Conservation (phyloP, 177 flowering plant genomes). For the Vitis hybrid region DNA sequence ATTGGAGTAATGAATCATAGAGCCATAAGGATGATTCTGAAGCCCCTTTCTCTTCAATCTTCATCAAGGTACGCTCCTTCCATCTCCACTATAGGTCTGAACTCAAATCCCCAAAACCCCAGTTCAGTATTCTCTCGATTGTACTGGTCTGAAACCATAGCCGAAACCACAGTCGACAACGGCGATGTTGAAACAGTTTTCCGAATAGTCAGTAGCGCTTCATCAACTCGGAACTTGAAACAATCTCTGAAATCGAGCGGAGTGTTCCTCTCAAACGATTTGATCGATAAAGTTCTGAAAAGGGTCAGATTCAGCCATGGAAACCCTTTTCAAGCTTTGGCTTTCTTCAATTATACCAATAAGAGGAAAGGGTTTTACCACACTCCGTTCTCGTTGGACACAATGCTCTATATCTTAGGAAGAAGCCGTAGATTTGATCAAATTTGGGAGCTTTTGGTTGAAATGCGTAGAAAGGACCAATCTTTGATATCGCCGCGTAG, state of each 20-base stretch:
- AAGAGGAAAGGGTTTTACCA: slow-evolving; percentile 63
- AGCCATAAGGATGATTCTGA: slow-evolving; percentile 13
- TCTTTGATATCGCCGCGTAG: slow-evolving; percentile 62
- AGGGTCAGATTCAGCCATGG: slow-evolving; percentile 81
- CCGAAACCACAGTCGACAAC: background rate
- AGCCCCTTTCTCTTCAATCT: background rate
- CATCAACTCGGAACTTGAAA: slow-evolving; percentile 36
- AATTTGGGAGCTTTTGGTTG: slow-evolving; percentile 67
- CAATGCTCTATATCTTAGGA: slow-evolving; percentile 86
- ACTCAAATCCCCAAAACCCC: slow-evolving; percentile 8
- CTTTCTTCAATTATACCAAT: slow-evolving; percentile 54
- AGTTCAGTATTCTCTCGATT: slow-evolving; percentile 10
- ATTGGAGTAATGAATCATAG: background rate
- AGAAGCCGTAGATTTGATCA: slow-evolving; percentile 57
- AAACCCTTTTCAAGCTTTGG: slow-evolving; percentile 69
- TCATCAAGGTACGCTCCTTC: slow-evolving; percentile 24
- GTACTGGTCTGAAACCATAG: slow-evolving; percentile 11
- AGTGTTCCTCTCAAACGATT: slow-evolving; percentile 62
- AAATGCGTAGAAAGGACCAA: slow-evolving; percentile 55
- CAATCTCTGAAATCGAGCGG: slow-evolving; percentile 44
- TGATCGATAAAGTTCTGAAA: slow-evolving; percentile 75
- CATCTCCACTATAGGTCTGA: slow-evolving; percentile 1
- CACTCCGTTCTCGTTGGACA: slow-evolving; percentile 65
- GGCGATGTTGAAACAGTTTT: slow-evolving; percentile 45
- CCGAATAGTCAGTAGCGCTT: slow-evolving; percentile 41